phyloP scores from a whole-genome alignment of 371 early-diverging fungal species.

The Capillidium heterosporum region DNA sequence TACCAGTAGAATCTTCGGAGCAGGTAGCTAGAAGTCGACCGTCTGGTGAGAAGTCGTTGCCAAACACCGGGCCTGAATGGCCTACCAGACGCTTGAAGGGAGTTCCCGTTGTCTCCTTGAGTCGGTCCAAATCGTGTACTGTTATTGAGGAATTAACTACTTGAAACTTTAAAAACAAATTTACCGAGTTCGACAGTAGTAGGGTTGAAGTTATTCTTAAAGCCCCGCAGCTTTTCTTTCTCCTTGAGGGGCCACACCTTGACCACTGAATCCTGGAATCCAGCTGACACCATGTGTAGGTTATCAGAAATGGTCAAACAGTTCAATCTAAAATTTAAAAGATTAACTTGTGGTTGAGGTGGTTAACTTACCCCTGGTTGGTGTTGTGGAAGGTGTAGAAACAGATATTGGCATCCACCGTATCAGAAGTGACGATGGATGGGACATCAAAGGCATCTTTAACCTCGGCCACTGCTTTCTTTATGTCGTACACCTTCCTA shows the following conservation, averaged over 20 bases:
- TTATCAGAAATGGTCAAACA: slow-evolving; percentile 61
- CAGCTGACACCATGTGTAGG: slow-evolving; percentile 58
- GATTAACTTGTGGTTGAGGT: background rate
- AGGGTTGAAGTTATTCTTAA: slow-evolving; percentile 31
- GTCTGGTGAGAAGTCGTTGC: slow-evolving; percentile 75
- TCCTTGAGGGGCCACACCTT: slow-evolving; percentile 70
- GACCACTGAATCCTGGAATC: slow-evolving; percentile 78
- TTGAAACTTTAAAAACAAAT: slow-evolving; percentile 1
- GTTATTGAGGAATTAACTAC: background rate
- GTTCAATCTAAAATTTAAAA: slow-evolving; percentile 30
- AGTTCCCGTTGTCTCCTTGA: slow-evolving; percentile 26
- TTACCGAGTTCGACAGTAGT: slow-evolving; percentile 29
- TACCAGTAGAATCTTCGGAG: slow-evolving; percentile 93
- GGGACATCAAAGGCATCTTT: slow-evolving; percentile 73
- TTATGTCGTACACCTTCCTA: slow-evolving; percentile 50
- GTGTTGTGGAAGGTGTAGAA: slow-evolving; percentile 97
- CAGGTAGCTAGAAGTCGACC: slow-evolving; percentile 78
- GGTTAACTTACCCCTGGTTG: slow-evolving; percentile 38
- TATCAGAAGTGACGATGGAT: slow-evolving; percentile 33
- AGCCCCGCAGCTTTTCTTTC: slow-evolving; percentile 38
- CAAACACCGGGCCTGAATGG: slow-evolving; percentile 94
- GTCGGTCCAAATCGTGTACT: slow-evolving; percentile 27
- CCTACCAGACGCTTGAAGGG: slow-evolving; percentile 65
- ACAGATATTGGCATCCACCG: slow-evolving; percentile 80
- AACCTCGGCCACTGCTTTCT: slow-evolving; percentile 51